Conservation (phyloP, 345 rosid species). For the Heritiera fomes region DNA sequence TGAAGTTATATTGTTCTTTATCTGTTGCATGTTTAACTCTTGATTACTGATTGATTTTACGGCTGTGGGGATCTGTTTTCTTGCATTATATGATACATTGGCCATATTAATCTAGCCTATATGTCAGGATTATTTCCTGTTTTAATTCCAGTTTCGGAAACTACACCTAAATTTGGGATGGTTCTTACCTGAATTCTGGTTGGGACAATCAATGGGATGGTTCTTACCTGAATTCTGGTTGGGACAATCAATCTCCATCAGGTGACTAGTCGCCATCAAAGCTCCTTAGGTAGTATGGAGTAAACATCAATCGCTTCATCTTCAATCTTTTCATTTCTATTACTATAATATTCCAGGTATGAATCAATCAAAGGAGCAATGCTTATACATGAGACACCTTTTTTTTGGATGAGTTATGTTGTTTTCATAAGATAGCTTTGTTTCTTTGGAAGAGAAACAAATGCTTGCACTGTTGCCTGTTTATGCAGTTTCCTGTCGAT, state of each 20-base stretch:
- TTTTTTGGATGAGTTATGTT: no score
- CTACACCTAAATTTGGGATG: constrained; percentile 3
- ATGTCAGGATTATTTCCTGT: neutral
- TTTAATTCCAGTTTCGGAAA: neutral
- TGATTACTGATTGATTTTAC: neutral
- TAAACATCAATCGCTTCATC: neutral
- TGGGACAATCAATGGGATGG: constrained; percentile 12
- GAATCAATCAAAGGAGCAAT: neutral
- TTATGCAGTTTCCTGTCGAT: neutral
- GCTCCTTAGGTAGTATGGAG: neutral
- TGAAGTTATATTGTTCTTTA: neutral
- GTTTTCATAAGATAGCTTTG: neutral
- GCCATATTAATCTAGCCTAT: neutral
- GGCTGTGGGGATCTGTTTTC: neutral
- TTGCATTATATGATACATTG: neutral
- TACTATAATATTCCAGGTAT: neutral
- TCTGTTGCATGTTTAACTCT: neutral
- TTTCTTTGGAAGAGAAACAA: neutral
- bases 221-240: neutral
- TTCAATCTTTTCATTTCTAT: neutral
- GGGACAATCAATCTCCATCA: constrained; percentile 7
- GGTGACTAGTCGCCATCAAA: neutral
- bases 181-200: neutral
- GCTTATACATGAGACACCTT: neutral
- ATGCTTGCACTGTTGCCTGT: neutral